Percentiles rank a stretch among this genome's conserved stretches.
These are phyloP conservation scores for Chlamydomonas sp. DNA, from an alignment of 139 green algal species.

Conservation along the genomic window DNA sequence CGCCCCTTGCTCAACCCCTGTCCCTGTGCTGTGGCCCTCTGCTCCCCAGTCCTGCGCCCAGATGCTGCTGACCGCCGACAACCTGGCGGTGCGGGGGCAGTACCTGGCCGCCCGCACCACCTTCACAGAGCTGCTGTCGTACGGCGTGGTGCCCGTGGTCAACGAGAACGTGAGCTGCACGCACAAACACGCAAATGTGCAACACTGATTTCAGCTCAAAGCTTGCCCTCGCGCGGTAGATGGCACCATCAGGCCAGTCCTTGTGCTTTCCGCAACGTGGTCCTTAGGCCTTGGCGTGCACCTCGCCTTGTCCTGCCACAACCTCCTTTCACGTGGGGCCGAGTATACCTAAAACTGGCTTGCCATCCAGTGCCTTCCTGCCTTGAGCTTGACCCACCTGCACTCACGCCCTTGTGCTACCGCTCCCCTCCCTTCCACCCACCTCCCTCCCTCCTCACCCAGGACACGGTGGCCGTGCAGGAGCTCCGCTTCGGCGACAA, in stretches of 20 bases:
- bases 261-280: too few species aligned
- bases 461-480: constrained; percentile 90
- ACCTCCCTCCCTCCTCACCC: background rate
- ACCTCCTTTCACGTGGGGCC: too few species aligned
- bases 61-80: constrained; percentile 94
- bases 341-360: too few species aligned
- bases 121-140: constrained; percentile 87
- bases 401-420: background rate
- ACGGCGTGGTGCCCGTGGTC: constrained; percentile 87
- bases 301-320: too few species aligned
- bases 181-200: background rate
- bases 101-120: constrained; percentile 94
- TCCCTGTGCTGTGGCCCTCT: too few species aligned
- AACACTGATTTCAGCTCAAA: too few species aligned
- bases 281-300: too few species aligned
- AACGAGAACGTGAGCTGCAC: constrained; percentile 90
- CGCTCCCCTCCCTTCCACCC: too few species aligned
- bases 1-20: too few species aligned
- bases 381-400: too few species aligned
- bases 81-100: constrained; percentile 83
- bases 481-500: constrained; percentile 96
- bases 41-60: constrained; percentile 79
- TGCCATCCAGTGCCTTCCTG: too few species aligned
- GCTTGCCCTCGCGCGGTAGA: background rate
- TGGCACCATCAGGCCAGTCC: too few species aligned